These are phyloP conservation scores for Cryptosporidium ryanae DNA, from an alignment of 169 alveolate species.

Conservation along the genomic window DNA sequence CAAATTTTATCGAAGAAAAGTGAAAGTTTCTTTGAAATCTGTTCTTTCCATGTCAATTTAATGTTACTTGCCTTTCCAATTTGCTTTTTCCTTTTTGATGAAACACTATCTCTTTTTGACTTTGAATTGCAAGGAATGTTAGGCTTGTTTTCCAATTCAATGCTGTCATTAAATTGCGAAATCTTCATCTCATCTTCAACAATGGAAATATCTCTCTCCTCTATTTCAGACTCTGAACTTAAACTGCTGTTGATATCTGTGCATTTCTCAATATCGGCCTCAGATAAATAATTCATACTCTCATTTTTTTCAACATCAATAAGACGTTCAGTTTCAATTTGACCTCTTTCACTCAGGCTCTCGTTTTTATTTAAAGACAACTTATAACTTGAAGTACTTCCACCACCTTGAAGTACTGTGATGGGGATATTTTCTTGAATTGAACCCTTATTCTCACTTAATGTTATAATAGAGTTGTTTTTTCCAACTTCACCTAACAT, in stretches of 20 bases:
- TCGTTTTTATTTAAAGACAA: not conserved
- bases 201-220: not conserved
- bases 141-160: conserved; percentile 27
- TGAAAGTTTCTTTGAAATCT: not conserved
- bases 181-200: conserved; percentile 40
- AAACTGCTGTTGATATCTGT: not conserved
- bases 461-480: not conserved
- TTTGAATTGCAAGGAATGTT: not conserved
- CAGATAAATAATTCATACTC: not conserved
- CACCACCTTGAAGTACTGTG: conserved; percentile 33
- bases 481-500: not conserved
- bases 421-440: conserved; percentile 19
- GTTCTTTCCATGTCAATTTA: conserved; percentile 31
- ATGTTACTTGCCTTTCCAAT: not conserved
- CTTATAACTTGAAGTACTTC: conserved; percentile 38
- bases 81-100: conserved; percentile 11
- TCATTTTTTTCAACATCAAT: not conserved
- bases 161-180: conserved; percentile 42
- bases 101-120: conserved; percentile 1
- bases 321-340: not conserved
- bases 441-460: not conserved
- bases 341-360: not conserved
- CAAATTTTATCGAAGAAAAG: conserved; percentile 21
- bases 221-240: conserved; percentile 21
- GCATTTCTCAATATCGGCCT: conserved; percentile 1